These are phyloP conservation scores for Epichloe bromicola DNA, from an alignment of 2,329 filamentous ascomycete genomes.

Conservation along the genomic window DNA sequence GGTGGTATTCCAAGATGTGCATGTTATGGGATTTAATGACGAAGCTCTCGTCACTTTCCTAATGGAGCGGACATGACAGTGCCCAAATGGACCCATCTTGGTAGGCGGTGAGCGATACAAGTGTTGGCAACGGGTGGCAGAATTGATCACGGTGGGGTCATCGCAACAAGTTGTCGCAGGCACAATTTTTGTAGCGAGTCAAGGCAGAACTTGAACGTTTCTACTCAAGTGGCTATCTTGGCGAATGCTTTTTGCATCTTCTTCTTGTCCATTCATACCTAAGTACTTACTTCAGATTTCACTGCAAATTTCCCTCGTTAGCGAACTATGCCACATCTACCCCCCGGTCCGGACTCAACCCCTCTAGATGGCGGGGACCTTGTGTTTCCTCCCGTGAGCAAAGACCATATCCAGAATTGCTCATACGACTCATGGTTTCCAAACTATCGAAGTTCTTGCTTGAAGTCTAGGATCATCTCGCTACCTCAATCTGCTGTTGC, in stretches of 20 bases:
- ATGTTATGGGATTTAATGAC: background rate
- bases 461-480: conserved; percentile 76
- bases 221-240: background rate
- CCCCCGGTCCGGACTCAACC: conserved; percentile 8
- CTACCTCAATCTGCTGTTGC: conserved; percentile 63
- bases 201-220: background rate
- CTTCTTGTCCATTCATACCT: background rate
- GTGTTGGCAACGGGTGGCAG: conserved; percentile 12
- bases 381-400: conserved; percentile 72
- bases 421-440: conserved; percentile 90
- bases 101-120: conserved; percentile 12
- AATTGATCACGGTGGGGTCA: conserved; percentile 14
- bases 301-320: background rate
- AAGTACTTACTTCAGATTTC: background rate
- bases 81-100: background rate
- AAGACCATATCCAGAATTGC: conserved; percentile 82
- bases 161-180: background rate
- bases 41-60: background rate
- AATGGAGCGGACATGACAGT: background rate
- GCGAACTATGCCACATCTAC: conserved; percentile 22
- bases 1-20: background rate
- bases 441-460: conserved; percentile 66
- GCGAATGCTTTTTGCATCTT: background rate
- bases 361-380: conserved; percentile 21
- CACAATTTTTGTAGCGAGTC: background rate